Evolutionary conservation across 2,329 filamentous ascomycete species (phyloP).

Genomic region (Pseudocercospora eumusae): DNA sequence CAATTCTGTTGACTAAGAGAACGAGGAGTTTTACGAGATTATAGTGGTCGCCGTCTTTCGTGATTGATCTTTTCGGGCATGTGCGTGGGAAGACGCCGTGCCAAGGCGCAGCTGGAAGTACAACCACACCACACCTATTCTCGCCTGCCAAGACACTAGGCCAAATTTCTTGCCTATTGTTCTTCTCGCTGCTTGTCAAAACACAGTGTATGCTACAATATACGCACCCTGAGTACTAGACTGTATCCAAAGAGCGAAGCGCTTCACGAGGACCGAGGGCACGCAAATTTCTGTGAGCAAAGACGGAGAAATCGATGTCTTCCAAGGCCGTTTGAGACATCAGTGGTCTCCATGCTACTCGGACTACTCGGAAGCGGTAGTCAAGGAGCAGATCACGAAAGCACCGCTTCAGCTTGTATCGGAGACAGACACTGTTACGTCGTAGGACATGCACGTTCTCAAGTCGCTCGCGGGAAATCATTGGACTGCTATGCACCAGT

Average conservation of each 20-base stretch:
- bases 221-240: not conserved
- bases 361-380: not conserved
- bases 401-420: not conserved
- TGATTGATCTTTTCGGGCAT: not conserved
- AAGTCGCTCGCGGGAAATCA: not conserved
- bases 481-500: not conserved
- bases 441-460: not conserved
- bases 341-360: not conserved
- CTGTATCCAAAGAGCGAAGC: not conserved
- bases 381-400: not conserved
- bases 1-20: not conserved
- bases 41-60: not conserved
- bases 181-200: not conserved
- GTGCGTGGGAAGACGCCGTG: not conserved
- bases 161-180: not conserved
- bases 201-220: not conserved
- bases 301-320: not conserved
- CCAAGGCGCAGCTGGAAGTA: not conserved
- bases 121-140: not conserved
- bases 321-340: not conserved
- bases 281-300: not conserved
- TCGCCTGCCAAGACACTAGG: not conserved
- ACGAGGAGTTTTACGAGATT: not conserved
- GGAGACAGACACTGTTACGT: not conserved
- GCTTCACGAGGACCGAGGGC: not conserved